Conservation (phyloP, 441 rosid species). For the Manihot esculenta region DNA sequence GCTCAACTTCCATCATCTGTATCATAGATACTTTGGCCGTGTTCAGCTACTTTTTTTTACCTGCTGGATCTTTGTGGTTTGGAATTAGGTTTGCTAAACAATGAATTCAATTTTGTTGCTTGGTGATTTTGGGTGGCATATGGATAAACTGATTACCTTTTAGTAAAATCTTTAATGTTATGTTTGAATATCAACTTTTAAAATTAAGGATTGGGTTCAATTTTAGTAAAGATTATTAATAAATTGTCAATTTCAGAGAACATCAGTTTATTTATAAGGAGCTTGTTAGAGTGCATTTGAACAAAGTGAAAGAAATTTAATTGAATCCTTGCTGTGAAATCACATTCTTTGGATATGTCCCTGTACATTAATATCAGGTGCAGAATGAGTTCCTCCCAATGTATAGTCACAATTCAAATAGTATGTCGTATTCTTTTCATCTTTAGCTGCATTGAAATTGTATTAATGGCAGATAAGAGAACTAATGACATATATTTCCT, state of each 20-base stretch:
- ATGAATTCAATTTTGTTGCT: background rate
- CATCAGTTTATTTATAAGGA: too few relatives aligned
- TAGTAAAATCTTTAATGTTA: too few relatives aligned
- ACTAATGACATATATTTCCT: too few relatives aligned
- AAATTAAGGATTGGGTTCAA: too few relatives aligned
- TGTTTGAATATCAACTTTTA: too few relatives aligned
- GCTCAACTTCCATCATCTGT: background rate
- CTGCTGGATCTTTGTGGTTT: background rate
- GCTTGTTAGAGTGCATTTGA: too few relatives aligned
- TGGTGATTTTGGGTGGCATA: too few relatives aligned
- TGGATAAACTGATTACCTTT: background rate
- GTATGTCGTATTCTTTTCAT: background rate
- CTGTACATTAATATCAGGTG: background rate
- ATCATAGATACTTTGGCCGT: background rate
- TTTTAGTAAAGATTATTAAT: too few relatives aligned
- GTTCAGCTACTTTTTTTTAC: background rate
- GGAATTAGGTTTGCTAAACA: background rate
- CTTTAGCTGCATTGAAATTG: background rate
- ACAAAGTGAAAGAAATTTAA: background rate
- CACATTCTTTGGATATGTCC: background rate
- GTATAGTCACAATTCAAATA: too few relatives aligned
- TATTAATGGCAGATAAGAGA: too few relatives aligned
- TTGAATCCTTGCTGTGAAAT: background rate
- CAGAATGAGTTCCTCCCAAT: background rate
- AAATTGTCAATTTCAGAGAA: too few relatives aligned